Conservation (phyloP, 1,284 basidiomycete species). For the Melampsora occidentalis region DNA sequence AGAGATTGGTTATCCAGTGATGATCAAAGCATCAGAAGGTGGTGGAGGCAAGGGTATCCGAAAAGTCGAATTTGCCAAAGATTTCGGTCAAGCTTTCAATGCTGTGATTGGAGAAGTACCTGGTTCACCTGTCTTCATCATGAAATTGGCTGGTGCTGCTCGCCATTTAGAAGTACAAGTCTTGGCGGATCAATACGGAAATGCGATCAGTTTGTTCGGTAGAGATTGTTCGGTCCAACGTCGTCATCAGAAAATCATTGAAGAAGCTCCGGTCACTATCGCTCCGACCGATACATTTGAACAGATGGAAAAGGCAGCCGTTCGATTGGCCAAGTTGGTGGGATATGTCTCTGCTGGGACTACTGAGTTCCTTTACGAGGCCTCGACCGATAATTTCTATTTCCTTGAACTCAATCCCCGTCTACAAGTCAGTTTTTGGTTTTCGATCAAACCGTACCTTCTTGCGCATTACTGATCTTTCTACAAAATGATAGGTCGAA, state of each 20-base stretch:
- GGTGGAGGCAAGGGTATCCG: slow-evolving; percentile 98
- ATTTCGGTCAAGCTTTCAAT: slow-evolving; percentile 88
- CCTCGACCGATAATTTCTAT: slow-evolving; percentile 86
- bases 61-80: slow-evolving; percentile 77
- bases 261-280: slow-evolving; percentile 98
- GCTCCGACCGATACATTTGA: slow-evolving; percentile 86
- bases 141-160: slow-evolving; percentile 97
- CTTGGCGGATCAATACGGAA: slow-evolving; percentile 98
- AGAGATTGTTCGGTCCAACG: slow-evolving; percentile 99
- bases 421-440: slow-evolving; percentile 88
- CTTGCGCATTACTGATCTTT: not conserved
- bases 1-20: slow-evolving; percentile 91
- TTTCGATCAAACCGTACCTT: not conserved
- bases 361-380: slow-evolving; percentile 82
- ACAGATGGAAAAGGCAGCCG: slow-evolving; percentile 97
- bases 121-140: slow-evolving; percentile 98
- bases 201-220: slow-evolving; percentile 97
- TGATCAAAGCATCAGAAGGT: slow-evolving; percentile 99
- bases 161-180: slow-evolving; percentile 98
- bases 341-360: slow-evolving; percentile 99
- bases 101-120: slow-evolving; percentile 96
- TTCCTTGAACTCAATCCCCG: slow-evolving; percentile 99
- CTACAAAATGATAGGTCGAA: slow-evolving; percentile 22
- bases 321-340: slow-evolving; percentile 93
- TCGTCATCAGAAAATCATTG: slow-evolving; percentile 99